phyloP scores from a whole-genome alignment of 2,329 filamentous ascomycete species.

The Emmonsiellopsis sp. region DNA sequence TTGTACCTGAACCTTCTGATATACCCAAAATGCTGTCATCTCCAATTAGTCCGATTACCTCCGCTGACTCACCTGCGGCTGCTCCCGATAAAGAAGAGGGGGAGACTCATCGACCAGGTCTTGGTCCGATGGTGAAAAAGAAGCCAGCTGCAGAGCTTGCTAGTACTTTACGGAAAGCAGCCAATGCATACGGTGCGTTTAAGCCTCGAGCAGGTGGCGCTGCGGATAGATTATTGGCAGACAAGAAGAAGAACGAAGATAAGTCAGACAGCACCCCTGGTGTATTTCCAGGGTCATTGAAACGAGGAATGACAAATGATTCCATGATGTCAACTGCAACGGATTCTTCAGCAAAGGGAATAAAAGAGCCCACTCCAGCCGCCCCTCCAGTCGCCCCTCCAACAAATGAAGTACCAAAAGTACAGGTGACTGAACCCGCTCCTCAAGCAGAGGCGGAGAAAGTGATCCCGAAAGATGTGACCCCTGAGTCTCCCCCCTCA shows the following conservation, averaged over 20 bases:
- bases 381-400: conserved; percentile 7
- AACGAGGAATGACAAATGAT: conserved; percentile 33
- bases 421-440: conserved; percentile 29
- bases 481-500: conserved; percentile 22
- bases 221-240: conserved; percentile 63
- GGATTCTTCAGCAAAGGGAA: conserved; percentile 22
- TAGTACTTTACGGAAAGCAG: conserved; percentile 69
- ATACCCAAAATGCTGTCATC: neutral
- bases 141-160: conserved; percentile 67
- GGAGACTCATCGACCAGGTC: conserved; percentile 57
- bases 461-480: conserved; percentile 16
- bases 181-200: conserved; percentile 61
- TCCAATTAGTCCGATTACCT: neutral
- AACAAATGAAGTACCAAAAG: conserved; percentile 19
- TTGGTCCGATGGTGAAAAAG: conserved; percentile 84
- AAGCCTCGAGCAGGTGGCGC: conserved; percentile 83
- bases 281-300: conserved; percentile 68
- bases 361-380: conserved; percentile 2
- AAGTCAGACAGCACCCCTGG: conserved; percentile 83
- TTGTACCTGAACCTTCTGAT: neutral
- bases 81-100: conserved; percentile 41
- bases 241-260: conserved; percentile 46
- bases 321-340: conserved; percentile 21
- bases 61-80: conserved; percentile 16
- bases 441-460: conserved; percentile 17